phyloP scores from a whole-genome alignment of 441 rosid genomes.

The Aleurites moluccanus region DNA sequence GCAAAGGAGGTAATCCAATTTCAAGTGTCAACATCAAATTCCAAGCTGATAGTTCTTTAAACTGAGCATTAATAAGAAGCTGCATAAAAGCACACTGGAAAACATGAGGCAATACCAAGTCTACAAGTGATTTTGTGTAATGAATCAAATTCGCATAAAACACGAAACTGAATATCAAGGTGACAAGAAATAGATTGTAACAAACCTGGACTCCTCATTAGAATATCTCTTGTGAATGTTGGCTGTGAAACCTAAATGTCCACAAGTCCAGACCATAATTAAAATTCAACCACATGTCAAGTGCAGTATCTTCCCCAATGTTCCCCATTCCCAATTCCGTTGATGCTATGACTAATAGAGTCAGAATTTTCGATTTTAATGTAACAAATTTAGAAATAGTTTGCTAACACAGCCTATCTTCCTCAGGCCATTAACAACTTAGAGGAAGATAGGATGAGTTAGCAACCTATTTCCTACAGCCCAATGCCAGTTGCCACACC shows the following conservation, averaged over 20 bases:
- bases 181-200: not conserved
- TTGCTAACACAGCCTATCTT: too few species aligned
- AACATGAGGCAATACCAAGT: slow-evolving; percentile 70
- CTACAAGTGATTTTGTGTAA: slow-evolving; percentile 40
- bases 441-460: too few species aligned
- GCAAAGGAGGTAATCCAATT: slow-evolving; percentile 93
- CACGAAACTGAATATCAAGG: not conserved
- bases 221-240: slow-evolving; percentile 40
- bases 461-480: too few species aligned
- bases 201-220: slow-evolving; percentile 47
- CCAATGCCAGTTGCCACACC: too few species aligned
- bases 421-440: too few species aligned
- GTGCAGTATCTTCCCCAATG: slow-evolving; percentile 29
- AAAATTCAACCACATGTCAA: slow-evolving; percentile 39
- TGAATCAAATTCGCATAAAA: too few species aligned
- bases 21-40: slow-evolving; percentile 83
- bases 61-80: slow-evolving; percentile 77
- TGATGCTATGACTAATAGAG: slow-evolving; percentile 22
- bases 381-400: too few species aligned
- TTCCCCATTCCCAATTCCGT: slow-evolving; percentile 23
- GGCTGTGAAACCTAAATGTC: slow-evolving; percentile 44
- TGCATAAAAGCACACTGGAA: slow-evolving; percentile 89
- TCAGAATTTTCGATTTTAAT: not conserved
- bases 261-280: slow-evolving; percentile 57
- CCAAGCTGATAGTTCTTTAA: slow-evolving; percentile 81